Percentiles rank a stretch among this genome's conserved stretches.
phyloP scores from a whole-genome alignment of 345 rosid genomes.

The Murraya paniculata region DNA sequence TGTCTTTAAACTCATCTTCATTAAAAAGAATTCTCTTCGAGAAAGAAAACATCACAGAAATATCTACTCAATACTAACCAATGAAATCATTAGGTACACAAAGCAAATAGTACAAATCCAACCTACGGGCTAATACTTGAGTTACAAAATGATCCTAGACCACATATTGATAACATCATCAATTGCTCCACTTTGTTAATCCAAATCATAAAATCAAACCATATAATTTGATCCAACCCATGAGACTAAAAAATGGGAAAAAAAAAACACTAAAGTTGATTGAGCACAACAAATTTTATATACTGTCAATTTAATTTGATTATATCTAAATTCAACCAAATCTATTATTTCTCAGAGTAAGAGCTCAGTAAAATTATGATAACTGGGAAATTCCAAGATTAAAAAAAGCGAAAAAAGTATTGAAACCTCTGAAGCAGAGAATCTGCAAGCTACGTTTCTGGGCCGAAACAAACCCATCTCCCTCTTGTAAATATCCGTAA shows the following conservation, averaged over 20 bases:
- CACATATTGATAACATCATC: not conserved
- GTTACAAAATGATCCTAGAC: not conserved
- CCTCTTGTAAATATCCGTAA: slow-evolving; percentile 27
- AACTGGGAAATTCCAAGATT: not conserved
- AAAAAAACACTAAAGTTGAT: not conserved
- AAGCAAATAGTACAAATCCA: not conserved
- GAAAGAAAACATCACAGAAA: not conserved
- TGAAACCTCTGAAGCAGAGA: slow-evolving; percentile 40
- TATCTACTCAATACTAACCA: not conserved
- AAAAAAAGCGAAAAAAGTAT: not conserved
- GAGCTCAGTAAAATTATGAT: not conserved
- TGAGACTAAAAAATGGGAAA: not conserved
- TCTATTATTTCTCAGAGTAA: not conserved
- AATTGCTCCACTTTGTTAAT: not conserved
- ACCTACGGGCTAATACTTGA: not conserved
- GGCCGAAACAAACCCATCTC: slow-evolving; percentile 37
- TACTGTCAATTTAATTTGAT: not conserved
- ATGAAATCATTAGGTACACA: not conserved
- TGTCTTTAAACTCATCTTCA: not conserved
- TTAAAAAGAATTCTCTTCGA: not conserved
- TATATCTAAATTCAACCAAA: not conserved
- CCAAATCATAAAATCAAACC: not conserved
- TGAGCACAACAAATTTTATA: not conserved
- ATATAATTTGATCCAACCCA: not conserved
- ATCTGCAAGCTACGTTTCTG: slow-evolving; percentile 18